Evolutionary conservation across 2,329 filamentous ascomycete genomes (phyloP).

Genomic region (Plenodomus tracheiphilus): DNA sequence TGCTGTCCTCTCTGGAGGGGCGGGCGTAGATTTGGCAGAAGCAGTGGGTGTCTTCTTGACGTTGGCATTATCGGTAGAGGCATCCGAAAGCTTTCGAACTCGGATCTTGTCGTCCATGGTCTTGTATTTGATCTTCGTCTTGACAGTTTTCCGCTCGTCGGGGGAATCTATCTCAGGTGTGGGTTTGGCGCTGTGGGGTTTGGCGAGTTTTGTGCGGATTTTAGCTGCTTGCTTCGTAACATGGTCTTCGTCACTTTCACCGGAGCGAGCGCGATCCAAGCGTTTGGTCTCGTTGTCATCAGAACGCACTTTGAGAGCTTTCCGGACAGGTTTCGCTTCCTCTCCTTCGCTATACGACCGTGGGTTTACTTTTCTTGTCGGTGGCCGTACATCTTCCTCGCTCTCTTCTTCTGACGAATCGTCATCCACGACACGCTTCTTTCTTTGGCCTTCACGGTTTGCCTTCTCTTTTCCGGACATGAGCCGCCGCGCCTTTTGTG

Average conservation of each 20-base stretch:
- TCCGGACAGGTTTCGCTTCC: constrained; percentile 39
- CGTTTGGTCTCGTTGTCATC: constrained; percentile 38
- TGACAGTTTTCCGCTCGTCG: constrained; percentile 38
- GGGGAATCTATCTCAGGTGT: constrained; percentile 41
- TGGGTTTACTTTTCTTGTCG: constrained; percentile 37
- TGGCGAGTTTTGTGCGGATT: constrained; percentile 30
- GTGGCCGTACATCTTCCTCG: constrained; percentile 44
- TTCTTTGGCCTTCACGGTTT: constrained; percentile 36
- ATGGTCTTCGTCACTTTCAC: constrained; percentile 37
- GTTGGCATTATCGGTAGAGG: constrained; percentile 32
- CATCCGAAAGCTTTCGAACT: constrained; percentile 37
- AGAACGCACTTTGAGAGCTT: constrained; percentile 31
- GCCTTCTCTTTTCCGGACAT: constrained; percentile 44
- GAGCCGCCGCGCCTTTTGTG: constrained; percentile 40
- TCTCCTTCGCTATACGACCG: constrained; percentile 42
- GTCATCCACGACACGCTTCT: constrained; percentile 38
- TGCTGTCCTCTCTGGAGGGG: constrained; percentile 38
- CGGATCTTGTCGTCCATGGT: constrained; percentile 38
- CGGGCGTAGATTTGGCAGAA: constrained; percentile 42
- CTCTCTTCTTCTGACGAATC: constrained; percentile 42
- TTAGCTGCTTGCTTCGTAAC: constrained; percentile 29
- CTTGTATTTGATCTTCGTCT: constrained; percentile 39
- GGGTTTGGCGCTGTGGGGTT: constrained; percentile 30
- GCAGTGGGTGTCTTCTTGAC: constrained; percentile 38
- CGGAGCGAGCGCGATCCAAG: constrained; percentile 24